These are phyloP conservation scores for Clohesyomyces aquaticus DNA, from an alignment of 495 filamentous ascomycete genomes.

Conservation along the genomic window DNA sequence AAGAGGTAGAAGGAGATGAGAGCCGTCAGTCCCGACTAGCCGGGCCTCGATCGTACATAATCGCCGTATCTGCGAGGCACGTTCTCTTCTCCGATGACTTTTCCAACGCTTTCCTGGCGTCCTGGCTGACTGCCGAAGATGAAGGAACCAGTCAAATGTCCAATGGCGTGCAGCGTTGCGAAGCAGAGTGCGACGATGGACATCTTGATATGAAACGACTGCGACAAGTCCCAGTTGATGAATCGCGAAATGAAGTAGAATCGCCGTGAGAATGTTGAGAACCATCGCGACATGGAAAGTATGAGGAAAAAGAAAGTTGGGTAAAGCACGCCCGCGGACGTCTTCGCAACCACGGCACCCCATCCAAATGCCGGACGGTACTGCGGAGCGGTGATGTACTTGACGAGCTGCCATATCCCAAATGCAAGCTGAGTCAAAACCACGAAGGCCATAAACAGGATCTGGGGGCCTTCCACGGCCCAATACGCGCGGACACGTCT, in stretches of 20 bases:
- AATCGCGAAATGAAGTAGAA: conserved; percentile 46
- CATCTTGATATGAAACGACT: conserved; percentile 49
- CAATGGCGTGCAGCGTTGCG: conserved; percentile 49
- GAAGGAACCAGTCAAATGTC: conserved; percentile 47
- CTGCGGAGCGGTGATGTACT: conserved; percentile 38
- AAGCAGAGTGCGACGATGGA: conserved; percentile 44
- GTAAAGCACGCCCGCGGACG: conserved; percentile 47
- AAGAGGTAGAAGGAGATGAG: conserved; percentile 45
- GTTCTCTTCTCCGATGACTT: conserved; percentile 37
- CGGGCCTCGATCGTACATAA: conserved; percentile 42
- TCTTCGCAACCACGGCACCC: conserved; percentile 49
- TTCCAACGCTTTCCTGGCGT: conserved; percentile 37
- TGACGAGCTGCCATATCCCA: conserved; percentile 50
- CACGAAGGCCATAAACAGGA: conserved; percentile 45
- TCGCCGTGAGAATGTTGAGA: conserved; percentile 44
- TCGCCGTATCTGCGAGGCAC: conserved; percentile 38
- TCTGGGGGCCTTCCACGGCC: conserved; percentile 44
- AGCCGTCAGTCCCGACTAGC: conserved; percentile 46
- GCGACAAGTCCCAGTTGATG: conserved; percentile 50
- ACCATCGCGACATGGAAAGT: conserved; percentile 48
- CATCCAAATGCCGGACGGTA: conserved; percentile 46
- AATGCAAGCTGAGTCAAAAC: conserved; percentile 46
- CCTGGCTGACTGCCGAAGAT: conserved; percentile 41
- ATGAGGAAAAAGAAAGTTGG: conserved; percentile 52
- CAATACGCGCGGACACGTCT: conserved; percentile 43